Base-by-base conservation (phyloP, 495 filamentous ascomycete species). In the Penicillium antarcticum region DNA sequence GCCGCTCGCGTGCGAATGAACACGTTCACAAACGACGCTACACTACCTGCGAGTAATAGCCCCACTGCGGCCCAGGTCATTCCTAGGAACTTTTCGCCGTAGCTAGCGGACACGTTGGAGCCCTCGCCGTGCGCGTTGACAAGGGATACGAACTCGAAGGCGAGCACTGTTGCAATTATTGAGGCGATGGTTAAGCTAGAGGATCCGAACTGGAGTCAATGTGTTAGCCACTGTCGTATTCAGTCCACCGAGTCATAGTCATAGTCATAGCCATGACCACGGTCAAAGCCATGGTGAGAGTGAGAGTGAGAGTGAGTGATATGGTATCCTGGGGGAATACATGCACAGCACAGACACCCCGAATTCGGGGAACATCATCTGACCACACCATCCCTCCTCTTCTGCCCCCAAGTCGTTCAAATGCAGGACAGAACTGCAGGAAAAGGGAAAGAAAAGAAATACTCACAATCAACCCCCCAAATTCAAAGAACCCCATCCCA, bases 61-160 rank as follows among this genome's bases (percentile, higher is more conserved):
- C 62, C 76, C 12, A 75, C 74, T 1, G 79, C 71, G 8, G 75
- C 73, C 84, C 84, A 87, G 6, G 81, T 85, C 63, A 87, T 71
- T 6, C 68, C 73, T 37, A 87, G 60, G 57, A 84, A 87, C 48
- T 78, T 78, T 10, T 52, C 60, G 0, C 84, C 84, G 53, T 75
- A 74, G 18, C 66, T 58, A 5, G 84, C 81, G 12, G 73, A 69
- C 21, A 84, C 65, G 4, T 79, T 72, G 17, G 77, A 74, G 4
- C 77, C 73, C 32, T 79, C 64, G 44, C 82, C 82, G 47, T 82
- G 77, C 41, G 76, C 69, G 61, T 84, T 82, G 57, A 86, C 67
- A 48, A 82, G 71, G 38, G 81, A 71, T 2, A 76, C 63, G 29
- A 84, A 73, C 44, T 85, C 79, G 12, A 78, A 73, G 2, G 79